phyloP scores from a whole-genome alignment of 2,329 filamentous ascomycete species.

The Fusarium chlamydosporum region DNA sequence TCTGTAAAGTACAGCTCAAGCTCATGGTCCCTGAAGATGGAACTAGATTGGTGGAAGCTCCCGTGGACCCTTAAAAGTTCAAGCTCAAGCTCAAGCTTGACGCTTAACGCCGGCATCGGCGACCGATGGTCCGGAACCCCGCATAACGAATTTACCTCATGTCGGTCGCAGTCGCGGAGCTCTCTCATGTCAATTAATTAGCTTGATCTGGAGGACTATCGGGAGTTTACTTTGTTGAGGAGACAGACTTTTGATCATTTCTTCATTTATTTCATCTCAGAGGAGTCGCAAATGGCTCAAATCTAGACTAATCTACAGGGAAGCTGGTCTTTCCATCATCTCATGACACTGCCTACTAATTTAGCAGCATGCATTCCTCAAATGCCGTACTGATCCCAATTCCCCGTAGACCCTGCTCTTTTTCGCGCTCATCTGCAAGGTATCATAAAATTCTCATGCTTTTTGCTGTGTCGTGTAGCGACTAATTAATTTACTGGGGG shows the following conservation, averaged over 20 bases:
- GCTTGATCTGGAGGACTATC: no score
- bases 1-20: no score
- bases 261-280: constrained; percentile 46
- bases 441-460: constrained; percentile 43
- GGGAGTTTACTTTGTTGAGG: background rate
- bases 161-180: constrained; percentile 1
- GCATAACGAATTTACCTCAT: constrained; percentile 22
- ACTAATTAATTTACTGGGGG: constrained; percentile 33
- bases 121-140: constrained; percentile 37
- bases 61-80: constrained; percentile 22
- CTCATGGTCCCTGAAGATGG: no score
- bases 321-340: constrained; percentile 36
- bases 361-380: constrained; percentile 5
- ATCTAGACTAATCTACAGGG: constrained; percentile 20
- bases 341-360: constrained; percentile 1
- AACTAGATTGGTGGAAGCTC: constrained; percentile 1
- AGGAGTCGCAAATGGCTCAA: constrained; percentile 43
- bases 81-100: background rate
- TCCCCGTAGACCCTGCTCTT: background rate
- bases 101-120: constrained; percentile 31
- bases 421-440: constrained; percentile 43
- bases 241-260: constrained; percentile 36
- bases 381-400: constrained; percentile 40
- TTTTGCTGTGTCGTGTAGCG: background rate
- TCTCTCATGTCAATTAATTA: constrained; percentile 1